phyloP scores from a whole-genome alignment of 2,329 filamentous ascomycete species.

The Nemania sp. region DNA sequence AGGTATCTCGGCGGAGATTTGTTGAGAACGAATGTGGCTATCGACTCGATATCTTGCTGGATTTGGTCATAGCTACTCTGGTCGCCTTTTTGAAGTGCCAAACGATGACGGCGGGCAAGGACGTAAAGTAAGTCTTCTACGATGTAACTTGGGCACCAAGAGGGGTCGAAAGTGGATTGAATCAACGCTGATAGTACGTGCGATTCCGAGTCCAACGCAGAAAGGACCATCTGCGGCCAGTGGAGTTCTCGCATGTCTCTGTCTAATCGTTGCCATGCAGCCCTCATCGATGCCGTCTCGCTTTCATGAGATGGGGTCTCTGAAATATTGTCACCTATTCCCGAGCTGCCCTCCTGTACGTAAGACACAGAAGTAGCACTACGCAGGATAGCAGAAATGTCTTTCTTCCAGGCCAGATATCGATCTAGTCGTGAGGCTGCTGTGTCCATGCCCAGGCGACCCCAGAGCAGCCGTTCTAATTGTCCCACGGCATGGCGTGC shows the following conservation, averaged over 20 bases:
- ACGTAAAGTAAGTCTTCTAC: slow-evolving; percentile 49
- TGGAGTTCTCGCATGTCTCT: slow-evolving; percentile 38
- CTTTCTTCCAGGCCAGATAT: slow-evolving; percentile 48
- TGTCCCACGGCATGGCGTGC: slow-evolving; percentile 46
- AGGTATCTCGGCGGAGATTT: slow-evolving; percentile 44
- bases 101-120: slow-evolving; percentile 36
- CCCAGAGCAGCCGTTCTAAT: slow-evolving; percentile 45
- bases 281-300: slow-evolving; percentile 38
- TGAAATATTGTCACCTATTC: background rate
- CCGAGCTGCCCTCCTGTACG: background rate
- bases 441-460: slow-evolving; percentile 2
- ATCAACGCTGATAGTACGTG: slow-evolving; percentile 42
- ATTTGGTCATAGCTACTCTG: background rate
- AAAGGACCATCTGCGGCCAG: slow-evolving; percentile 48
- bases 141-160: slow-evolving; percentile 49
- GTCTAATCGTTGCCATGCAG: slow-evolving; percentile 45
- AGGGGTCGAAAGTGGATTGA: slow-evolving; percentile 45
- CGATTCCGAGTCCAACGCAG: slow-evolving; percentile 40
- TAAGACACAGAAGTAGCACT: background rate
- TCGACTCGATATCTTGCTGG: slow-evolving; percentile 32
- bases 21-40: slow-evolving; percentile 43
- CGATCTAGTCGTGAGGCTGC: slow-evolving; percentile 42
- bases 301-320: slow-evolving; percentile 20
- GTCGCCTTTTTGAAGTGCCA: background rate
- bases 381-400: slow-evolving; percentile 34